These are phyloP conservation scores for Pythium pyrilobum DNA, from an alignment of 352 stramenopile genomes.

Conservation along the genomic window DNA sequence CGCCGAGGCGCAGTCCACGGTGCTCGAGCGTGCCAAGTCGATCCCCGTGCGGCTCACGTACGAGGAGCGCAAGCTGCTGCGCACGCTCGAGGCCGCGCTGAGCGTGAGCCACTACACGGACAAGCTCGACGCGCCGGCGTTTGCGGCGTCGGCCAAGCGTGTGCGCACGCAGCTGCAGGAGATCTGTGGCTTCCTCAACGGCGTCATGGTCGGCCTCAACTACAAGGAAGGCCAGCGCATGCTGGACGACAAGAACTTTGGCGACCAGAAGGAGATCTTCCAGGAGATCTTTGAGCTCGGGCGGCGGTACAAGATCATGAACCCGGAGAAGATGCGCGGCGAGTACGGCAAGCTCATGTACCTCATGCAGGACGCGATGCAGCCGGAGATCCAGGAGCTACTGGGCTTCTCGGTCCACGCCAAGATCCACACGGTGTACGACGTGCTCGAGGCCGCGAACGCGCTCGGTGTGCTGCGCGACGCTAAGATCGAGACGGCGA, in stretches of 20 bases:
- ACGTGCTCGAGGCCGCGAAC: constrained; percentile 63
- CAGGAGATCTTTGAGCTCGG: constrained; percentile 93
- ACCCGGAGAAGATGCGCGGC: constrained; percentile 96
- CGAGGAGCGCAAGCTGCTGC: constrained; percentile 92
- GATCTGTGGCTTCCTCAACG: constrained; percentile 89
- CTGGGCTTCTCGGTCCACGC: constrained; percentile 79
- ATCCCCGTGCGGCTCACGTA: constrained; percentile 95
- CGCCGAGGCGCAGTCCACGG: constrained; percentile 22
- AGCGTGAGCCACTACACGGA: constrained; percentile 93
- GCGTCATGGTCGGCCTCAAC: constrained; percentile 88
- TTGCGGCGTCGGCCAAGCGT: constrained; percentile 60
- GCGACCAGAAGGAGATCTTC: constrained; percentile 85
- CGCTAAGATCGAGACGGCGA: constrained; percentile 89
- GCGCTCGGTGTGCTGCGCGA: constrained; percentile 82
- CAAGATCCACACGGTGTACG: constrained; percentile 87
- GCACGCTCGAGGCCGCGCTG: constrained; percentile 92
- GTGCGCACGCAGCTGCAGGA: constrained; percentile 88
- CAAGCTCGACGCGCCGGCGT: constrained; percentile 85
- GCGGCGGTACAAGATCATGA: constrained; percentile 97
- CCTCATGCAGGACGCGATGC: constrained; percentile 89
- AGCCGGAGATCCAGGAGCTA: constrained; percentile 74
- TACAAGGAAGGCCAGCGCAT: constrained; percentile 85
- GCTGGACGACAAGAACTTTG: constrained; percentile 88
- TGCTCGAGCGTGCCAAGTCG: constrained; percentile 92
- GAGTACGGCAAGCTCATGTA: constrained; percentile 97